Evolutionary conservation across 108 stramenopile species (phyloP), one percentile per base, ranked within the genome.

Genomic region (Poteriospumella lacustris): DNA sequence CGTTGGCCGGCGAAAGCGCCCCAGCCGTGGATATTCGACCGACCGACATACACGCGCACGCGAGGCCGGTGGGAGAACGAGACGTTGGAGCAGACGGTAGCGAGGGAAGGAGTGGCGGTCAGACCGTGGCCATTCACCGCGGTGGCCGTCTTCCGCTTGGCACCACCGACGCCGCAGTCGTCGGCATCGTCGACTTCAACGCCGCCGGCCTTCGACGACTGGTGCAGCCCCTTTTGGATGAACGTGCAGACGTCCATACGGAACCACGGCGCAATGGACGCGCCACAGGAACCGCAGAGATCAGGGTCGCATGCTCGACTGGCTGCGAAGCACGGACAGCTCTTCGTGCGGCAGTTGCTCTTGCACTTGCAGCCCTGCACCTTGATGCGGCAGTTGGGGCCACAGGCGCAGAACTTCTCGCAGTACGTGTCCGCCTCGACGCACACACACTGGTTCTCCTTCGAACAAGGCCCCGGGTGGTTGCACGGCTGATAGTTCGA

Each of bases 231-330:
- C n/a, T n/a, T n/a, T n/a, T n/a, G n/a, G n/a, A n/a, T n/a, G n/a
- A n/a, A n/a, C n/a, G n/a, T n/a, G n/a, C n/a, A n/a, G n/a, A n/a
- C n/a, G n/a, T n/a, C n/a, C n/a, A n/a, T n/a, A n/a, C 47, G 47
- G 19, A 52, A 19, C 47, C 9, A 15, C 19, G 47, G 19, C 9
- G 47, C 15, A 52, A 52, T 52, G 19, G 9, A 52, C 15, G 47
- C 47, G 19, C 47, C 47, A 19, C 92, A 90, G 9, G 75, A 44
- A 28, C 59, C 72, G 72, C 94, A 95, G 1, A 91, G 43, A 73
- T 93, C 92, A 36, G 94, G 94, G 78, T 93, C 91, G 76, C 94
- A 95, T 85, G 92, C 94, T 1, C 91, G 77, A 33, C 85, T 79
- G 5, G 89, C 78, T 9, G 88, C 87, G 78, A 87, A 88, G 84